Conservation (phyloP, 2,329 filamentous ascomycete species). For the Paecilomyces dactylethromorphus region DNA sequence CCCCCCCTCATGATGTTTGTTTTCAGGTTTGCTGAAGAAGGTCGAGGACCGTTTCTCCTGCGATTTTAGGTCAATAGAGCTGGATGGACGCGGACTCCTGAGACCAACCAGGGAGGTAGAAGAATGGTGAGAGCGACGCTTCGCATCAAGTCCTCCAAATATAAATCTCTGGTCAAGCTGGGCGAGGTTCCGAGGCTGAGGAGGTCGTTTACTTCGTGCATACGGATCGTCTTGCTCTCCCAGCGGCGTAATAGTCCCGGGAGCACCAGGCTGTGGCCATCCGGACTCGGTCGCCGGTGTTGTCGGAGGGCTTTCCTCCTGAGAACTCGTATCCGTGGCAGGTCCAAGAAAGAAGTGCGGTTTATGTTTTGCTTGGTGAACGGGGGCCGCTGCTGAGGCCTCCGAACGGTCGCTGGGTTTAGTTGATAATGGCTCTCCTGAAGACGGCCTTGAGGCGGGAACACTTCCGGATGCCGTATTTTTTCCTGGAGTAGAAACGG, state of each 20-base stretch:
- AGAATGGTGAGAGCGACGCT: constrained; percentile 53
- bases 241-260: constrained; percentile 69
- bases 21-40: constrained; percentile 50
- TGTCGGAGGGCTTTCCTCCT: constrained; percentile 58
- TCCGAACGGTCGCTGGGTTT: constrained; percentile 41
- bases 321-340: constrained; percentile 48
- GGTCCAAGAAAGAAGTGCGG: constrained; percentile 53
- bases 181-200: constrained; percentile 58
- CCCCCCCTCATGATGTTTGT: constrained; percentile 39
- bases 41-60: constrained; percentile 47
- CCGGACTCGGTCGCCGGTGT: constrained; percentile 43
- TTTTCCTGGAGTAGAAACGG: constrained; percentile 33
- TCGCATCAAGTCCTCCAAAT: constrained; percentile 69
- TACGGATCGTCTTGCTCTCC: constrained; percentile 82
- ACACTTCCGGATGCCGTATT: constrained; percentile 26
- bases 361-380: constrained; percentile 42
- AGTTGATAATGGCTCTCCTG: constrained; percentile 32
- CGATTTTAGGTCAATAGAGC: constrained; percentile 32
- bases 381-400: constrained; percentile 29
- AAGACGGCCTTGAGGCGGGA: constrained; percentile 33
- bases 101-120: constrained; percentile 37
- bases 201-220: constrained; percentile 69
- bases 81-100: constrained; percentile 41
- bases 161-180: constrained; percentile 76
- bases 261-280: constrained; percentile 50